Evolutionary conservation across 352 stramenopile species (phyloP).

Genomic region (Phytopythium chamaehyphon): DNA sequence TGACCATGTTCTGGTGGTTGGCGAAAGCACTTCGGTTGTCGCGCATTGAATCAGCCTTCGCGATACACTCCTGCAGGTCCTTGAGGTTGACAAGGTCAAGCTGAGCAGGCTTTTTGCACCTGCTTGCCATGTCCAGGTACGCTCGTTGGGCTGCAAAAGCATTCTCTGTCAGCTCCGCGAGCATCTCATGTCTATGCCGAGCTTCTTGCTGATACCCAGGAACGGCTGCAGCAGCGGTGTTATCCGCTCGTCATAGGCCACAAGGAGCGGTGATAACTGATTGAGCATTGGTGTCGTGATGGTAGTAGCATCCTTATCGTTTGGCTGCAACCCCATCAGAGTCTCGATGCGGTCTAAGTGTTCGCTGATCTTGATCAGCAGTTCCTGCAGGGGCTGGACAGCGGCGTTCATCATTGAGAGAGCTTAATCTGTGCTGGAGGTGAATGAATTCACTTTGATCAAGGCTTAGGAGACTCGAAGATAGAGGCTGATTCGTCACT

Average conservation of each 20-base stretch:
- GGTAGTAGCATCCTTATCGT: too few relatives aligned
- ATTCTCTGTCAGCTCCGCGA: slow-evolving; percentile 82
- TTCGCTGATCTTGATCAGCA: slow-evolving; percentile 74
- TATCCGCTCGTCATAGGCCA: slow-evolving; percentile 91
- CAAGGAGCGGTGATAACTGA: slow-evolving; percentile 64
- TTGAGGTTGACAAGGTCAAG: slow-evolving; percentile 68
- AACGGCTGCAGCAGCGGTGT: slow-evolving; percentile 80
- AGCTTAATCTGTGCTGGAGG: too few relatives aligned
- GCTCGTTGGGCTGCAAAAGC: slow-evolving; percentile 88
- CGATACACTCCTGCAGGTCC: slow-evolving; percentile 69
- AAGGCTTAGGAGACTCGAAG: too few relatives aligned
- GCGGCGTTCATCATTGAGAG: slow-evolving; percentile 60
- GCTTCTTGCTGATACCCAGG: slow-evolving; percentile 57
- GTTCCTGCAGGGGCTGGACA: slow-evolving; percentile 75
- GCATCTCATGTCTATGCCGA: slow-evolving; percentile 81
- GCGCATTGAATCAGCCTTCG: slow-evolving; percentile 73
- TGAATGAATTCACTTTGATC: too few relatives aligned
- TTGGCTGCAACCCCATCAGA: slow-evolving; percentile 50
- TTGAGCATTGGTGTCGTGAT: slow-evolving; percentile 12
- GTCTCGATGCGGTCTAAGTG: slow-evolving; percentile 80
- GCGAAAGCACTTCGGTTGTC: slow-evolving; percentile 82
- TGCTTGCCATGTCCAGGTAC: slow-evolving; percentile 91
- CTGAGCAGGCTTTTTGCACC: slow-evolving; percentile 90
- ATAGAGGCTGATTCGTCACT: too few relatives aligned
- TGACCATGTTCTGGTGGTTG: slow-evolving; percentile 88